These are phyloP conservation scores for Arachis monticola DNA, from an alignment of 331 rosid genomes.

Conservation along the genomic window DNA sequence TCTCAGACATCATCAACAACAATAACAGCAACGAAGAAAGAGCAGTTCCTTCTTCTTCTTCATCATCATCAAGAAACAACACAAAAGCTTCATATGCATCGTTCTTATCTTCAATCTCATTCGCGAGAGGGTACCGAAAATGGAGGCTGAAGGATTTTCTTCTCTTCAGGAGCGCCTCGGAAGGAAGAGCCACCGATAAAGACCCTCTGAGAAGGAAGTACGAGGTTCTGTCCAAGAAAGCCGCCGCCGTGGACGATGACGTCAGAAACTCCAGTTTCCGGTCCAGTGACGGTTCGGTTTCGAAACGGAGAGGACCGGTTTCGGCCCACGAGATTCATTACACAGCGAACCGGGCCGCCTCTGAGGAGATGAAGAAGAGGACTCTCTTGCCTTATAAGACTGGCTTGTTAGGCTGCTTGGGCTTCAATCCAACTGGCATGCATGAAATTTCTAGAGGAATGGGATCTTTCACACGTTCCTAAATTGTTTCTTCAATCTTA, in stretches of 20 bases:
- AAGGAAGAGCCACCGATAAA: slow-evolving; percentile 76
- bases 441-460: slow-evolving; percentile 62
- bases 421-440: slow-evolving; percentile 60
- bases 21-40: slow-evolving; percentile 26
- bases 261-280: slow-evolving; percentile 77
- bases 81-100: slow-evolving; percentile 43
- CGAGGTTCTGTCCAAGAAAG: slow-evolving; percentile 51
- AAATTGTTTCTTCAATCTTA: neutral
- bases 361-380: slow-evolving; percentile 87
- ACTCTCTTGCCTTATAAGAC: slow-evolving; percentile 89
- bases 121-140: slow-evolving; percentile 63
- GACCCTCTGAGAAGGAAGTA: slow-evolving; percentile 60
- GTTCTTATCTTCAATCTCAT: slow-evolving; percentile 66
- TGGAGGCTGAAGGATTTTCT: slow-evolving; percentile 79
- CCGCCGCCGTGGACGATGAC: slow-evolving; percentile 45
- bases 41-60: slow-evolving; percentile 39
- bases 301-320: slow-evolving; percentile 67
- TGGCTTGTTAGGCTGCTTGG: slow-evolving; percentile 85
- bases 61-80: slow-evolving; percentile 50
- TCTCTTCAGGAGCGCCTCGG: slow-evolving; percentile 88
- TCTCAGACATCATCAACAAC: slow-evolving; percentile 61
- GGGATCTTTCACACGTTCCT: slow-evolving; percentile 68
- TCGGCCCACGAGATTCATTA: slow-evolving; percentile 94
- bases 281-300: slow-evolving; percentile 77
- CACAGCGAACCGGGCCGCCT: slow-evolving; percentile 83